Evolutionary conservation across 192 early-diverging fungal species (phyloP), one percentile per base, ranked within the genome.

Genomic region (Coemansia sp.): DNA sequence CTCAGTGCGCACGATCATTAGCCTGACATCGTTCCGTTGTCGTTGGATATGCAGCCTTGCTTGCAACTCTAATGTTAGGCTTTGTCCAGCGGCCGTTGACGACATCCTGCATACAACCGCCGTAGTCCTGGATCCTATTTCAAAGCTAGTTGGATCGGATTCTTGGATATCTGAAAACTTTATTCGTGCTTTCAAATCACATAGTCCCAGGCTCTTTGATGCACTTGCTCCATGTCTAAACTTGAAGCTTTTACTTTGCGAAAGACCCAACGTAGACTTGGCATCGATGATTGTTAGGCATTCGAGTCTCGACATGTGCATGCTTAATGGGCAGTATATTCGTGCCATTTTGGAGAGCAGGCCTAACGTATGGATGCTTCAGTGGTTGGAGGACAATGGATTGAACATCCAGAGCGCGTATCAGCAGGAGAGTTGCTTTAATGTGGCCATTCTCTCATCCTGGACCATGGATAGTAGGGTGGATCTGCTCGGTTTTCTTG

Each of bases 1-100:
- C 14, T 38, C 54, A 10, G 20, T 73, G 16, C 48, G 70, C 60
- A 38, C 48, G 7, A 53, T 73, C 16, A 70, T 73, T 5, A 40
- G 49, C 61, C 70, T 63, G 12, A 70, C 67, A 4, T 69, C 71
- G 16, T 79, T 79, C 44, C 76, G 76, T 14, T 67, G 71, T 42
- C 60, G 55, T 12, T 79, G 76, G 76, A 42, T 62, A 5, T 55
- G 60, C 22, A 55, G 70, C 16, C 49, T 79, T n/a, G 60, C 65
- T 6, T 64, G 65, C 39, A 8, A 17, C 4, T 9, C 48, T 5
- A 19, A 56, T 13, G 19, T 67, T 1, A 53, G 60, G 1, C 2
- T 50, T 1, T 37, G 12, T 5, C 41, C 48, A n/a, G 22, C 63
- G 1, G 9, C 58, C 13, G 41, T 58, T 4, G 67, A 54, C 17